A percentile compares a stretch with the other conserved stretches of the same genome.
phyloP scores from a whole-genome alignment of 2,329 filamentous ascomycete species.

The Podosphaera xanthii region DNA sequence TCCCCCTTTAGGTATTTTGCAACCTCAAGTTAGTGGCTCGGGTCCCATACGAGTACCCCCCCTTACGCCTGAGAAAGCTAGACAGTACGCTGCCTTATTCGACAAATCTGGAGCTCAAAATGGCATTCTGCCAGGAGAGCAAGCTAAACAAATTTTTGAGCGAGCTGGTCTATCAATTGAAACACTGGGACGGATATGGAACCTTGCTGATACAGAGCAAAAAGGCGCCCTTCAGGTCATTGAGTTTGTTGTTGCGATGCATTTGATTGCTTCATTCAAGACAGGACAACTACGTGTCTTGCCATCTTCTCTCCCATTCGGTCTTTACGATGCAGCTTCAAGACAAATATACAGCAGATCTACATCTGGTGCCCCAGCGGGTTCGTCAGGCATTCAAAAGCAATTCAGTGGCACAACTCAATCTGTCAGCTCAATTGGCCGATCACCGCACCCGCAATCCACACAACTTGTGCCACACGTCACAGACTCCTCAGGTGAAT shows the following conservation, averaged over 20 bases:
- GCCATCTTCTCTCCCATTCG: slow-evolving; percentile 59
- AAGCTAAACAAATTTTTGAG: slow-evolving; percentile 86
- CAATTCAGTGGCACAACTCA: slow-evolving; percentile 52
- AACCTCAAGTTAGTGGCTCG: slow-evolving; percentile 34
- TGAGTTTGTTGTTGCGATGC: slow-evolving; percentile 97
- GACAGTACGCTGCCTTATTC: slow-evolving; percentile 74
- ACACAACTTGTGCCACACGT: slow-evolving; percentile 13
- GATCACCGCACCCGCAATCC: slow-evolving; percentile 23
- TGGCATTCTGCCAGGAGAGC: slow-evolving; percentile 60
- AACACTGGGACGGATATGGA: slow-evolving; percentile 85
- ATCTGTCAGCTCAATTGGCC: slow-evolving; percentile 33
- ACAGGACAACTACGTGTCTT: slow-evolving; percentile 57
- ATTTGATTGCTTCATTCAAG: slow-evolving; percentile 80
- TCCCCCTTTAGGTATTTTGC: slow-evolving; percentile 21
- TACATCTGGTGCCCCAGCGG: slow-evolving; percentile 18
- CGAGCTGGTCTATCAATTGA: slow-evolving; percentile 79
- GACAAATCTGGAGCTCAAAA: slow-evolving; percentile 65
- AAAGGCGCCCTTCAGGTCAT: slow-evolving; percentile 66
- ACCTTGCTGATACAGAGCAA: slow-evolving; percentile 80
- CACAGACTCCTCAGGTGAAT: slow-evolving; percentile 34
- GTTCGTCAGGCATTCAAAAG: slow-evolving; percentile 47
- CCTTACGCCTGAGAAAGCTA: slow-evolving; percentile 66
- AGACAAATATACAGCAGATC: slow-evolving; percentile 31
- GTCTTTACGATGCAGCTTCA: slow-evolving; percentile 74
- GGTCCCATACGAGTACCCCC: slow-evolving; percentile 70